phyloP scores from a whole-genome alignment of 2,329 filamentous ascomycete genomes.

The Aspergillus sp. region DNA sequence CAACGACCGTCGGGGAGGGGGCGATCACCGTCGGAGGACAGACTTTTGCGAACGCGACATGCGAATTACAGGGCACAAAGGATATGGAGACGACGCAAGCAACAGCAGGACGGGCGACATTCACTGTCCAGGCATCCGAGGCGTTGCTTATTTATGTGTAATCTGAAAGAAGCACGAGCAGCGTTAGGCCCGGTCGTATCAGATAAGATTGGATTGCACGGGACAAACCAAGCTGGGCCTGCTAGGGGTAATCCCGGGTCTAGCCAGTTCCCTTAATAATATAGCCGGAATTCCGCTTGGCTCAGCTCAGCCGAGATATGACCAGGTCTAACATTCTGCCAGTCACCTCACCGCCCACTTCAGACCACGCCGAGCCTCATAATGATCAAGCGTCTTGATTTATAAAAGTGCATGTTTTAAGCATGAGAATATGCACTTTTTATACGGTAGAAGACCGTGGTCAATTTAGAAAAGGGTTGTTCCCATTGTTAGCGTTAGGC shows the following conservation, averaged over 20 bases:
- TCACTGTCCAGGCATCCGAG: slow-evolving; percentile 50
- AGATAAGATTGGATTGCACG: not conserved
- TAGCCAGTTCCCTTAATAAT: not conserved
- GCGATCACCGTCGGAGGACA: slow-evolving; percentile 50
- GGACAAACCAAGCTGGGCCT: not conserved
- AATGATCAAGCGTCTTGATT: too few relatives aligned
- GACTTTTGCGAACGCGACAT: slow-evolving; percentile 50
- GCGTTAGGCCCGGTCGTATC: not conserved
- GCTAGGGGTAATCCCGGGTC: not conserved
- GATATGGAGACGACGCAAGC: slow-evolving; percentile 20
- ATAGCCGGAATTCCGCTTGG: not conserved
- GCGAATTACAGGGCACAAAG: slow-evolving; percentile 44
- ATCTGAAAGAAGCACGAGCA: too few relatives aligned
- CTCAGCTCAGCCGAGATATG: not conserved
- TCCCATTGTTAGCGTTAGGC: too few relatives aligned
- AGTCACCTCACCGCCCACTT: too few relatives aligned
- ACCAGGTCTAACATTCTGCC: too few relatives aligned
- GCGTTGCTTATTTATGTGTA: slow-evolving; percentile 52
- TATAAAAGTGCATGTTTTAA: too few relatives aligned
- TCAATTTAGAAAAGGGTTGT: too few relatives aligned
- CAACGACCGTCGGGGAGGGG: slow-evolving; percentile 49
- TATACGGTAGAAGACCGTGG: too few relatives aligned
- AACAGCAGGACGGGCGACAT: slow-evolving; percentile 38
- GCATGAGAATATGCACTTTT: too few relatives aligned
- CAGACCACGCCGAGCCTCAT: too few relatives aligned